These are phyloP conservation scores for Skeletonema menzelii DNA, from an alignment of 108 stramenopile genomes.

Conservation along the genomic window DNA sequence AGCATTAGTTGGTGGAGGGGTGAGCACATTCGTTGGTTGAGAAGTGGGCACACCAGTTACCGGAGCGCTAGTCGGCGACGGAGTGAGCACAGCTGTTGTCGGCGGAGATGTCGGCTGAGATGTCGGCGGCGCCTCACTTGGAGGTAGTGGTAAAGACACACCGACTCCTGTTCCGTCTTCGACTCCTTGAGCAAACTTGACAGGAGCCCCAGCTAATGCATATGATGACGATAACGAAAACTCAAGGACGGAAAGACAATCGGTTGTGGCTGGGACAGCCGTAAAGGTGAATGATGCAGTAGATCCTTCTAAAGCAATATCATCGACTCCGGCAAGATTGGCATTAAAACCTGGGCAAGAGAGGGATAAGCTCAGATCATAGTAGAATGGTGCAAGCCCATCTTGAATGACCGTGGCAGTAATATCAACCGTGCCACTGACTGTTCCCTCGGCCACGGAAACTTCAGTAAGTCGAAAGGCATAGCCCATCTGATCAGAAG, in stretches of 20 bases:
- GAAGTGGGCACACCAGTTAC: too few species aligned
- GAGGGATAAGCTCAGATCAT: not conserved
- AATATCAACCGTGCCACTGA: not conserved
- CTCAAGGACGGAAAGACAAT: not conserved
- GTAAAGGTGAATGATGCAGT: not conserved
- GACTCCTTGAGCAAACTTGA: not conserved
- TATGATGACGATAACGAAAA: not conserved
- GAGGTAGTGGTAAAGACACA: not conserved
- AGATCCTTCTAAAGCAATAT: not conserved
- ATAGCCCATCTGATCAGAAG: not conserved
- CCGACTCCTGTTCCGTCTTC: not conserved
- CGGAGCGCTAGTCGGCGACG: too few species aligned
- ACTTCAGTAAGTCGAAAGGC: not conserved
- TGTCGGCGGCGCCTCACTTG: too few species aligned
- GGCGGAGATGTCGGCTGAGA: too few species aligned
- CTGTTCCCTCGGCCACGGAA: not conserved
- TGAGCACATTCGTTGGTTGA: too few species aligned
- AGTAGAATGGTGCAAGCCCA: not conserved
- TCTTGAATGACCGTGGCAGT: not conserved
- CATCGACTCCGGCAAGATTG: not conserved
- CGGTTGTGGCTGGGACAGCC: not conserved
- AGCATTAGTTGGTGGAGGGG: too few species aligned
- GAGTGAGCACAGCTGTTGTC: too few species aligned
- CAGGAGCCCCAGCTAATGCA: not conserved
- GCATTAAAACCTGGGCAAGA: not conserved